These are phyloP conservation scores for Gossypium lobatum DNA, from an alignment of 441 rosid genomes.

Conservation along the genomic window DNA sequence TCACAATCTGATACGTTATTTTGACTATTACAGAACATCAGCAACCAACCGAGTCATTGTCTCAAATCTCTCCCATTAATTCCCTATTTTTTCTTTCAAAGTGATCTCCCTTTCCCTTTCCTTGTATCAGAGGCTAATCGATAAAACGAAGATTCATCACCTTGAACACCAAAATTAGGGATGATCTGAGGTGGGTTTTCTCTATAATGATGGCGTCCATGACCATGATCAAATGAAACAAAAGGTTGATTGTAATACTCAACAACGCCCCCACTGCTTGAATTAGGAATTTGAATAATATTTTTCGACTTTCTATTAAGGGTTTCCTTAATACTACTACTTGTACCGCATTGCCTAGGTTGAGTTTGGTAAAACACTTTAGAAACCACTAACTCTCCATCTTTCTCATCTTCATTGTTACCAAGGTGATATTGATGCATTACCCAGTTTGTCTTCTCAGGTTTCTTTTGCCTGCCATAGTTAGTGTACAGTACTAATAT, in stretches of 20 bases:
- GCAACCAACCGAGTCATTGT: slow-evolving; percentile 22
- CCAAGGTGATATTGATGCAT: slow-evolving; percentile 99
- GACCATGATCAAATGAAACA: slow-evolving; percentile 13
- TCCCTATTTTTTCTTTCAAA: slow-evolving; percentile 13
- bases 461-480: slow-evolving; percentile 83
- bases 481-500: slow-evolving; percentile 92
- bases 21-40: slow-evolving; percentile 15
- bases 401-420: slow-evolving; percentile 75
- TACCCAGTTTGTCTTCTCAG: slow-evolving; percentile 96
- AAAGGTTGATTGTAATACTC: slow-evolving; percentile 14
- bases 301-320: background rate
- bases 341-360: slow-evolving; percentile 76
- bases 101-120: slow-evolving; percentile 33
- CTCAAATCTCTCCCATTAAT: slow-evolving; percentile 2
- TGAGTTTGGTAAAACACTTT: slow-evolving; percentile 95
- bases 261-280: background rate
- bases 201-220: slow-evolving; percentile 9
- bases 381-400: slow-evolving; percentile 79
- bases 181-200: slow-evolving; percentile 43
- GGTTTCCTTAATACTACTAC: background rate
- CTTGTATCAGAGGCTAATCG: slow-evolving; percentile 54
- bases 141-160: slow-evolving; percentile 50
- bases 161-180: slow-evolving; percentile 42
- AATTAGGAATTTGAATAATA: slow-evolving; percentile 12
- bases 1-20: slow-evolving; percentile 12